phyloP scores from a whole-genome alignment of 768 basidiomycete species.

The Rhizopogon vesiculosus region DNA sequence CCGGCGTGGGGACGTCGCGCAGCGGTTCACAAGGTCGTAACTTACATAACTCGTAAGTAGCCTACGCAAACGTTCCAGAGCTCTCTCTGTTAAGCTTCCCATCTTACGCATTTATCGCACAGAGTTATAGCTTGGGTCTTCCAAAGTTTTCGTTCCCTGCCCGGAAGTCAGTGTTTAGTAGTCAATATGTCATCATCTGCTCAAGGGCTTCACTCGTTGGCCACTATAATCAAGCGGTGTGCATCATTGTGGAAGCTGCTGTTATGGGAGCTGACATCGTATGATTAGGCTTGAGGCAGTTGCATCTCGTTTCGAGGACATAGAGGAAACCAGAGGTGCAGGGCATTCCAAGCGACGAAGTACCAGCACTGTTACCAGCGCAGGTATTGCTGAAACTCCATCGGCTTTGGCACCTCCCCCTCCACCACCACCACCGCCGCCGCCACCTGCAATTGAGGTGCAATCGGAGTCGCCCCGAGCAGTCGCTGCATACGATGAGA shows the following conservation, averaged over 20 bases:
- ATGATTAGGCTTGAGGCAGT: conserved; percentile 79
- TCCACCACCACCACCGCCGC: conserved; percentile 27
- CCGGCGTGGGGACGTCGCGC: conserved; percentile 10
- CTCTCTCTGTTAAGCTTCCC: neutral
- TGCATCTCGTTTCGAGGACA: conserved; percentile 90
- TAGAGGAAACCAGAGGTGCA: conserved; percentile 50
- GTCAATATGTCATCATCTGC: conserved; percentile 30
- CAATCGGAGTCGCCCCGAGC: conserved; percentile 47
- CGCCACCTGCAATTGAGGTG: conserved; percentile 32
- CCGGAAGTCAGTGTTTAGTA: neutral
- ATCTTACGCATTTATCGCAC: neutral
- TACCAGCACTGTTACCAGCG: conserved; percentile 26
- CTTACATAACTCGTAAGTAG: too few relatives aligned
- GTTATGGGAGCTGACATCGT: conserved; percentile 3
- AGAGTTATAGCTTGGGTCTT: neutral
- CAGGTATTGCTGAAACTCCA: conserved; percentile 20
- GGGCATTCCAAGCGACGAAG: conserved; percentile 21
- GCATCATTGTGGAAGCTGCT: conserved; percentile 10
- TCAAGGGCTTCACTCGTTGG: conserved; percentile 63
- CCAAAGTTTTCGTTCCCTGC: neutral
- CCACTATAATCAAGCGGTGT: conserved; percentile 81
- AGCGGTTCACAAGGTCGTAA: neutral
- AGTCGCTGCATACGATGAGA: conserved; percentile 70
- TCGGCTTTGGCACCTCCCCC: conserved; percentile 24
- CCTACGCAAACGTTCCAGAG: too few relatives aligned